Conservation (phyloP, 768 basidiomycete species). For the Mycena venus region DNA sequence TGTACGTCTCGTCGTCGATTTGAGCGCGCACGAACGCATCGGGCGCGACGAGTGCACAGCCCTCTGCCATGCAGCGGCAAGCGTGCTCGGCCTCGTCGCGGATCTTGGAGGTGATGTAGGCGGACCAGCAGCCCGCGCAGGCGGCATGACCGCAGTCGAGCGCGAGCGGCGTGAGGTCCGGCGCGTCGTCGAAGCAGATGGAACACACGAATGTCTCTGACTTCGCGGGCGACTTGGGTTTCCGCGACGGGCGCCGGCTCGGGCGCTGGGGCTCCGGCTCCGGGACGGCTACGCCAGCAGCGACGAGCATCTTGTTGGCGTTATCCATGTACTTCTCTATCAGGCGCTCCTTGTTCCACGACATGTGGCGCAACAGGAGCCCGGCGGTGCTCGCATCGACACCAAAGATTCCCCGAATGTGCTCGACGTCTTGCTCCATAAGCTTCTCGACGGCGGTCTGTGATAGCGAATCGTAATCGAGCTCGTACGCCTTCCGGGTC, state of each 20-base stretch:
- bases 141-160: slow-evolving; percentile 89
- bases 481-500: slow-evolving; percentile 82
- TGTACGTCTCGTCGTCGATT: slow-evolving; percentile 67
- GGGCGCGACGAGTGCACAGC: slow-evolving; percentile 74
- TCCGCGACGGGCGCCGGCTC: slow-evolving; percentile 42
- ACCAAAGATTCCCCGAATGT: slow-evolving; percentile 89
- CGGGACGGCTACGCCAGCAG: slow-evolving; percentile 75
- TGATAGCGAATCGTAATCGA: slow-evolving; percentile 84
- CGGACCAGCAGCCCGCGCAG: slow-evolving; percentile 87
- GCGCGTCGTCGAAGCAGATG: slow-evolving; percentile 90
- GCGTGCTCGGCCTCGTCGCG: slow-evolving; percentile 82
- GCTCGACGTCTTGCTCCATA: slow-evolving; percentile 85
- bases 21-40: slow-evolving; percentile 72
- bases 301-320: slow-evolving; percentile 74
- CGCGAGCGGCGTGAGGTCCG: slow-evolving; percentile 69
- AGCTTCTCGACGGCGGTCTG: slow-evolving; percentile 81
- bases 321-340: slow-evolving; percentile 99
- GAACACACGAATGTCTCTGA: slow-evolving; percentile 84
- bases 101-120: slow-evolving; percentile 85
- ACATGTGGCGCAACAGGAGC: slow-evolving; percentile 83
- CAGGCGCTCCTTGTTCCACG: slow-evolving; percentile 97
- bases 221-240: slow-evolving; percentile 47
- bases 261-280: slow-evolving; percentile 55
- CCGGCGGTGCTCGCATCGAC: slow-evolving; percentile 88
- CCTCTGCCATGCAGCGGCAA: slow-evolving; percentile 86